Percentiles rank a stretch among this genome's conserved stretches.
Evolutionary conservation across 495 filamentous ascomycete genomes (phyloP).

Genomic region (Penicillium silybi): DNA sequence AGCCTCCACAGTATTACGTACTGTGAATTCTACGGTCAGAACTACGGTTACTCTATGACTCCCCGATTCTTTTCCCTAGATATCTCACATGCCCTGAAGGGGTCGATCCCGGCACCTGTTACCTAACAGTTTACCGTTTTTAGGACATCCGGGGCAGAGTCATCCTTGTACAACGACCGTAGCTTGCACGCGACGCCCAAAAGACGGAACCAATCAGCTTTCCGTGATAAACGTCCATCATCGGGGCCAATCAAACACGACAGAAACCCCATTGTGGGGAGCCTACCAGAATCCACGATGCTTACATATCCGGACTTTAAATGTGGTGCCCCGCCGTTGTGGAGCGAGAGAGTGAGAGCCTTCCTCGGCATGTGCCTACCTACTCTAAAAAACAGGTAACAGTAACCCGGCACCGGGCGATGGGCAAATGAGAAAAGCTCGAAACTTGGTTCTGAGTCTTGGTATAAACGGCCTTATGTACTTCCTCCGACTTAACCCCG

Average conservation of each 20-base stretch:
- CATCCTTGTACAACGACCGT: neutral
- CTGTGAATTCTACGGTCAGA: slow-evolving; percentile 1
- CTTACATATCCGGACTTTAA: slow-evolving; percentile 1
- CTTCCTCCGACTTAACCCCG: neutral
- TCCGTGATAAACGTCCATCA: slow-evolving; percentile 14
- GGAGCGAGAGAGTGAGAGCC: neutral
- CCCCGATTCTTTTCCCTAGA: neutral
- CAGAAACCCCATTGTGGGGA: neutral
- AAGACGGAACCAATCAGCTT: slow-evolving; percentile 11
- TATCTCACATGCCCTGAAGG: neutral
- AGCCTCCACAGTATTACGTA: slow-evolving; percentile 26
- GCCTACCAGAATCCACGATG: no score
- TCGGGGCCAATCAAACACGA: slow-evolving; percentile 10
- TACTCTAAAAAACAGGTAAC: slow-evolving; percentile 8
- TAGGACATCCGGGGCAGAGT: neutral
- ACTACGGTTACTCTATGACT: neutral
- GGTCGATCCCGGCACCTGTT: neutral
- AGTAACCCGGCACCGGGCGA: slow-evolving; percentile 13
- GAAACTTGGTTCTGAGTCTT: neutral
- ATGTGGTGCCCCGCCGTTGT: slow-evolving; percentile 1
- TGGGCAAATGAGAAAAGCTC: slow-evolving; percentile 6
- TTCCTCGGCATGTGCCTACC: slow-evolving; percentile 5
- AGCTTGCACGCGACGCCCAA: neutral
- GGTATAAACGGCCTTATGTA: slow-evolving; percentile 1
- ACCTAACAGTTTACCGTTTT: neutral